phyloP scores from a whole-genome alignment of 352 stramenopile species.

The Pythium aphanidermatum region DNA sequence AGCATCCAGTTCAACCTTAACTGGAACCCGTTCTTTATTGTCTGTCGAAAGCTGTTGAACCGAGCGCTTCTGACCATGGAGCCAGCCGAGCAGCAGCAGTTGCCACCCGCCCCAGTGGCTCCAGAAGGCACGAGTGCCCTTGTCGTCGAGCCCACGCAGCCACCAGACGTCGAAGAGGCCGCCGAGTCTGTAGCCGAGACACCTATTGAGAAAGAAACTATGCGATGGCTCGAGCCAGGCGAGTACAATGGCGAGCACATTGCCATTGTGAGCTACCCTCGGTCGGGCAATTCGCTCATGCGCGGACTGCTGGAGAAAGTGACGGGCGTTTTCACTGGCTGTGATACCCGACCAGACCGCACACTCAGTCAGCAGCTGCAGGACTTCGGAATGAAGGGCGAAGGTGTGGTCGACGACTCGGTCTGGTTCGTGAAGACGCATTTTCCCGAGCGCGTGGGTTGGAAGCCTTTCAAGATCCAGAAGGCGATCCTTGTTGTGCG shows the following conservation, averaged over 20 bases:
- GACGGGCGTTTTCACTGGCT: constrained; percentile 95
- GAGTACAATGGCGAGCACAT: constrained; percentile 69
- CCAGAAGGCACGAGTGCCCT: not conserved
- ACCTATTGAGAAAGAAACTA: constrained; percentile 5
- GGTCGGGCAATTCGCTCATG: constrained; percentile 97
- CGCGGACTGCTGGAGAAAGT: constrained; percentile 93
- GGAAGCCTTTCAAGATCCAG: constrained; percentile 63
- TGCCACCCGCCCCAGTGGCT: not conserved
- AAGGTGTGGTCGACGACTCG: constrained; percentile 92
- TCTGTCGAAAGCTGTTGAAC: constrained; percentile 31
- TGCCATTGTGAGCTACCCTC: constrained; percentile 95
- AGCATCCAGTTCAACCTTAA: constrained; percentile 54
- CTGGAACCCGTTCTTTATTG: constrained; percentile 64
- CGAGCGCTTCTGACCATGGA: constrained; percentile 23
- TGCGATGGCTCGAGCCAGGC: constrained; percentile 64
- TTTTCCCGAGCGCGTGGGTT: constrained; percentile 95
- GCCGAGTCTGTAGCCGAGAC: constrained; percentile 7
- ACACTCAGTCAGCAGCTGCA: constrained; percentile 87
- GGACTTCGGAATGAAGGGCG: constrained; percentile 87
- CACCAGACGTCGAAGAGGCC: constrained; percentile 9
- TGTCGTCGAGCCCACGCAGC: not conserved
- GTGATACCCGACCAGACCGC: constrained; percentile 94
- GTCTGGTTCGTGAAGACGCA: constrained; percentile 99
- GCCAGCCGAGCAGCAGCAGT: not conserved
- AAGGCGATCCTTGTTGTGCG: constrained; percentile 88